Evolutionary conservation across 2,329 filamentous ascomycete genomes (phyloP).

Genomic region (Westerdykella aurantiaca): DNA sequence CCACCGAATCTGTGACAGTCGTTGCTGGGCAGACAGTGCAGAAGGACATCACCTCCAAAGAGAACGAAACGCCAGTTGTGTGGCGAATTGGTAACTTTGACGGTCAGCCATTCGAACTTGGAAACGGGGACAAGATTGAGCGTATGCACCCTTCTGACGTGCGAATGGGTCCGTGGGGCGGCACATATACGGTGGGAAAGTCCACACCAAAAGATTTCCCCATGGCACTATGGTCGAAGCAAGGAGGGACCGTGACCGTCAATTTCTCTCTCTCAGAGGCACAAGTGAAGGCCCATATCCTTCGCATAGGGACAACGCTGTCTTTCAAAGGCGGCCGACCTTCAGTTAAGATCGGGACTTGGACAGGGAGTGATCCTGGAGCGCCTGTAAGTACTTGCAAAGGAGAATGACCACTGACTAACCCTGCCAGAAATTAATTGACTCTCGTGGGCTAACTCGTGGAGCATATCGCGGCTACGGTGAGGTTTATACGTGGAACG

Average conservation of each 20-base stretch:
- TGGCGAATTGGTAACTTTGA: constrained; percentile 21
- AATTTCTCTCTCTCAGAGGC: constrained; percentile 13
- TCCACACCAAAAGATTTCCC: constrained; percentile 17
- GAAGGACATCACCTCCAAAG: constrained; percentile 18
- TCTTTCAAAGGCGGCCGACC: constrained; percentile 19
- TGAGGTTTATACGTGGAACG: constrained; percentile 18
- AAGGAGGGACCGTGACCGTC: constrained; percentile 11
- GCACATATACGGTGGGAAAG: constrained; percentile 10
- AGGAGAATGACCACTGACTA: neutral
- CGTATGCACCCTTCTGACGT: constrained; percentile 19
- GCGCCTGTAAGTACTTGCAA: constrained; percentile 12
- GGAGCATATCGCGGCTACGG: constrained; percentile 21
- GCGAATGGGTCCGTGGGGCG: constrained; percentile 16
- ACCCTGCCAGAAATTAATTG: constrained; percentile 13
- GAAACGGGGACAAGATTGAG: constrained; percentile 21
- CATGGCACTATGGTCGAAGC: constrained; percentile 19
- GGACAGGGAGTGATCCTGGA: constrained; percentile 18
- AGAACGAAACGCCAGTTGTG: constrained; percentile 9
- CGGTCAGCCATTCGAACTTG: constrained; percentile 18
- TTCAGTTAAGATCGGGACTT: constrained; percentile 17
- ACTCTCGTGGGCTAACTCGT: constrained; percentile 17
- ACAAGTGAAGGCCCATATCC: constrained; percentile 16
- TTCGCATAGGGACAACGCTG: constrained; percentile 19
- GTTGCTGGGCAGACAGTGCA: constrained; percentile 12
- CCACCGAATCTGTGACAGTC: constrained; percentile 14